Base-by-base conservation (phyloP, 768 basidiomycete genomes). In the Leccinum olivaceopallidum region DNA sequence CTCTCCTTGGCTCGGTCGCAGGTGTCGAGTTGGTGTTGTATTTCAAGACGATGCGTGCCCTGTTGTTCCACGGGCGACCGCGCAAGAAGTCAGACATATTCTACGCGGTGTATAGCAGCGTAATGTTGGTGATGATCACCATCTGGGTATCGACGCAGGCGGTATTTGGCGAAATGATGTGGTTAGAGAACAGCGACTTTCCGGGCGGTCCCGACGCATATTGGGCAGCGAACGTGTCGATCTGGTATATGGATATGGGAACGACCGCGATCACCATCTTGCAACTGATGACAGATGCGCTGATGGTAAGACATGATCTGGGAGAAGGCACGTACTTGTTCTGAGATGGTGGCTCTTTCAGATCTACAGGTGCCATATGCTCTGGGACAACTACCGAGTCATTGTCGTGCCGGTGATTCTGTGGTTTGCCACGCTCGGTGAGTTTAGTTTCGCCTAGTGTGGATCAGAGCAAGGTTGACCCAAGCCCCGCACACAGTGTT, bases 301-400 rank as follows among this genome's bases (percentile, higher is more conserved):
- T 79, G 49, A 68, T 81, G 63, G 80, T 81, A 55, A 51, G 75
- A 60, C 12, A 28, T 24, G 16, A 5, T 10, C 3, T 6, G 20
- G 18, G 6, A 20, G 28, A 22, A 53, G 3, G 49, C n/a, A 37
- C 6, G 24, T 5, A 6, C 28, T 34, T 26, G 0, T 49, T n/a
- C 61, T 66, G 34, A 68, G 16, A 26, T 53, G 42, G 10, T 18
- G n/a, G 32, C 39, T 13, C 26, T 18, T n/a, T 42, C 49, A 80
- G 79, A 69, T 80, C 34, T 73, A 77, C 57, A 76, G 78, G n/a
- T 77, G 75, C 59, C 75, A 61, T 37, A 65, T 75, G 30, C 63
- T 80, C 18, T 79, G 75, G 69, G 26, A 57, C 26, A 62, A 55
- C 53, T 48, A 55, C 49, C 57, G 60, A 24, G 54, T 69, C 2